Evolutionary conservation across 768 basidiomycete genomes (phyloP).

Genomic region (Phanerochaete sordida): DNA sequence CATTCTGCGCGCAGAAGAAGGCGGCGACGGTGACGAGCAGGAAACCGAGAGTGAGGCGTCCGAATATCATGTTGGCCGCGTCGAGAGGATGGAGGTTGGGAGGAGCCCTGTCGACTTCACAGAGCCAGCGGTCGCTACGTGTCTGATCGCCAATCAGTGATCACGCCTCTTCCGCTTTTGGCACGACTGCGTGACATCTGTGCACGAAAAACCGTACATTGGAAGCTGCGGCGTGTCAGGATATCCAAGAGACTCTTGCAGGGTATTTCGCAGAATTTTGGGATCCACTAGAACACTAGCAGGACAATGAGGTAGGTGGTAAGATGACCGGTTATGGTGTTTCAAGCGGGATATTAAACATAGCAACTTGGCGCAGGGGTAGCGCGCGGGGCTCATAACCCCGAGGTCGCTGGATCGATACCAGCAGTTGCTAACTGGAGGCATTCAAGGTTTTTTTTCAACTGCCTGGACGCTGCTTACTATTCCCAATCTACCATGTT

Average conservation of each 20-base stretch:
- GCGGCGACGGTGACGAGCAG: slow-evolving; percentile 61
- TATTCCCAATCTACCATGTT: too few species aligned
- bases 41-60: slow-evolving; percentile 58
- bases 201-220: too few species aligned
- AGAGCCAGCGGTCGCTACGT: background rate
- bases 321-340: too few species aligned
- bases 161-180: too few species aligned
- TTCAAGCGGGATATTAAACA: background rate
- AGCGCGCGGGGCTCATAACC: slow-evolving; percentile 28
- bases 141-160: background rate
- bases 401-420: slow-evolving; percentile 27
- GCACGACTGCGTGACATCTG: too few species aligned
- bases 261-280: too few species aligned
- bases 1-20: slow-evolving; percentile 68
- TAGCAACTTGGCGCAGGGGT: slow-evolving; percentile 19
- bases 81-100: background rate
- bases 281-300: too few species aligned
- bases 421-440: slow-evolving; percentile 14
- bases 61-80: slow-evolving; percentile 47
- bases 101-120: slow-evolving; percentile 12
- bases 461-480: too few species aligned
- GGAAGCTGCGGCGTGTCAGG: too few species aligned
- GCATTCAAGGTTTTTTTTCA: background rate
- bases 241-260: too few species aligned
- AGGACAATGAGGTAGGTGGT: too few species aligned